These are phyloP conservation scores for Metarhizium rileyi DNA, from an alignment of 2,329 filamentous ascomycete species.

Conservation along the genomic window DNA sequence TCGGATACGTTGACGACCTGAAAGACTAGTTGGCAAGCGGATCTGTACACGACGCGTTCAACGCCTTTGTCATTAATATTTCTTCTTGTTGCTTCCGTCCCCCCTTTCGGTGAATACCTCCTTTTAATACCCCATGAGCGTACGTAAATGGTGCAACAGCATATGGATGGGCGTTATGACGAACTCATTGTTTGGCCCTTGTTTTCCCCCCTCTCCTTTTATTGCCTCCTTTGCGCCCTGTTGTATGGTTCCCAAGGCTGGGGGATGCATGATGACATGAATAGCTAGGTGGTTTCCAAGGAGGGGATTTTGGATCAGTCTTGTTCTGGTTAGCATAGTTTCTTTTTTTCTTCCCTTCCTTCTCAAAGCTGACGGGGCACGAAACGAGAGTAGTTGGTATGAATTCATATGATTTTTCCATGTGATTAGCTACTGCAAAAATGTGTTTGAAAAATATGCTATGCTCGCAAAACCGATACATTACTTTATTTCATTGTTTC, in stretches of 20 bases:
- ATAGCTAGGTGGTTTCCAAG: background rate
- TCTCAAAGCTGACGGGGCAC: background rate
- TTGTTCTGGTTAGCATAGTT: background rate
- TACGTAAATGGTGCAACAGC: background rate
- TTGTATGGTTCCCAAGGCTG: too few relatives aligned
- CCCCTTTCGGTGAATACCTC: too few relatives aligned
- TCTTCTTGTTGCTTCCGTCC: too few relatives aligned
- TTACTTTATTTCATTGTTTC: background rate
- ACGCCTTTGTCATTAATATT: too few relatives aligned
- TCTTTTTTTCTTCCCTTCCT: background rate
- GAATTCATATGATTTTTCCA: background rate
- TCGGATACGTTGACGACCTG: conserved; percentile 37
- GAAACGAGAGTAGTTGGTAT: background rate
- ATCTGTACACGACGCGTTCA: too few relatives aligned
- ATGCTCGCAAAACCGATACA: background rate
- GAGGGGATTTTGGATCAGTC: background rate
- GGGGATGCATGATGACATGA: background rate
- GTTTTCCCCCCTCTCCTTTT: background rate
- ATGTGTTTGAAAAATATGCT: background rate
- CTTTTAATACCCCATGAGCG: background rate
- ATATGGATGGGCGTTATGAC: background rate
- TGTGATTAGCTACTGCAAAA: background rate
- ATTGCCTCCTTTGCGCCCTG: too few relatives aligned
- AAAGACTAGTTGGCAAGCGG: background rate
- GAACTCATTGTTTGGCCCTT: background rate